Evolutionary conservation across 768 basidiomycete species (phyloP).

Genomic region (Serpula lacrymans): DNA sequence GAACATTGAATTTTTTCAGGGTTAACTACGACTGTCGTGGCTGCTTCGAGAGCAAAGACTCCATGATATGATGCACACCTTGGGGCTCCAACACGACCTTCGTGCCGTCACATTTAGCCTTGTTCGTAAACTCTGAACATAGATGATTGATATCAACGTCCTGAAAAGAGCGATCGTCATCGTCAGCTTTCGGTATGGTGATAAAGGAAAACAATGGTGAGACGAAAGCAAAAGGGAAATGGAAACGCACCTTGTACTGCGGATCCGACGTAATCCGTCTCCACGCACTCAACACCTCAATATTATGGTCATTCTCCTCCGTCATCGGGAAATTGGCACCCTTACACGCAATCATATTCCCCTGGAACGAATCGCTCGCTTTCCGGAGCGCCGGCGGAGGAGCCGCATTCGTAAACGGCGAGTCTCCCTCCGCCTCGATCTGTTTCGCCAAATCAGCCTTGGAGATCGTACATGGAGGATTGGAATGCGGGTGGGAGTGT

Average conservation of each 20-base stretch:
- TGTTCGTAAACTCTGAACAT: conserved; percentile 74
- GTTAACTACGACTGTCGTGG: conserved; percentile 12
- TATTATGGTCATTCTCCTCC: conserved; percentile 64
- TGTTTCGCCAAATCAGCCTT: conserved; percentile 48
- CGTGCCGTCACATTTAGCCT: conserved; percentile 81
- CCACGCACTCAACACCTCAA: conserved; percentile 81
- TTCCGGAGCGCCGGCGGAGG: conserved; percentile 34
- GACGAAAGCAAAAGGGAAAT: conserved; percentile 3
- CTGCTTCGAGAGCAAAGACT: conserved; percentile 33
- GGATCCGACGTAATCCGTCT: conserved; percentile 70
- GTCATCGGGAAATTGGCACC: conserved; percentile 69
- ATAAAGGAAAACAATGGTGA: conserved; percentile 6
- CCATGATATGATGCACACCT: conserved; percentile 41
- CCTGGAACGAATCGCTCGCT: conserved; percentile 40
- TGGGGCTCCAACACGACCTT: conserved; percentile 71
- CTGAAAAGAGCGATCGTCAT: conserved; percentile 34
- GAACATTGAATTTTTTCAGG: too few species aligned
- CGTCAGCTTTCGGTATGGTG: too few species aligned
- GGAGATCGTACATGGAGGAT: conserved; percentile 47
- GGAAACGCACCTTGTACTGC: conserved; percentile 61
- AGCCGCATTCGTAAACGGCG: conserved; percentile 46
- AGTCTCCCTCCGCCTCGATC: conserved; percentile 55
- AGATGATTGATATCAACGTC: conserved; percentile 77
- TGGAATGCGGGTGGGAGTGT: too few species aligned
- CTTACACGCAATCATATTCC: conserved; percentile 60